These are phyloP conservation scores for Acanthamoeba triangularis DNA, from an alignment of 208 protist genomes.

Conservation along the genomic window DNA sequence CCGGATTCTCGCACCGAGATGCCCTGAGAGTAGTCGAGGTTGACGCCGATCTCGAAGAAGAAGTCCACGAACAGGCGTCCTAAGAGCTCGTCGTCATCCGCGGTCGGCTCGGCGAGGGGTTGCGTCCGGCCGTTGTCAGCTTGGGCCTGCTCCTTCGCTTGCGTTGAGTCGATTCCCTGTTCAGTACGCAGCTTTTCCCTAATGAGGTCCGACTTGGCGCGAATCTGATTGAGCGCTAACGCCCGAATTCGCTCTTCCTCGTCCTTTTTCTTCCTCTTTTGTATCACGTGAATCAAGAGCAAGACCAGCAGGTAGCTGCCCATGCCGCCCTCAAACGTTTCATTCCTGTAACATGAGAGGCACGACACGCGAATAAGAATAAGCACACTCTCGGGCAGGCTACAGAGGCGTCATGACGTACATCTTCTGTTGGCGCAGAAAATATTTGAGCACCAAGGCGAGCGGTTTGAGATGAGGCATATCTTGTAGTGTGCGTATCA, in stretches of 20 bases:
- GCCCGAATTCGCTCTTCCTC: conserved; percentile 4
- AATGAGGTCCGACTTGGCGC: background rate
- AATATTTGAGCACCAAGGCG: conserved; percentile 30
- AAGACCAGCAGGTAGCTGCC: conserved; percentile 48
- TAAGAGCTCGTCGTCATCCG: conserved; percentile 9
- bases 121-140: background rate
- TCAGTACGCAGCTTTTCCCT: background rate
- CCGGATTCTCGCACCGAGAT: conserved; percentile 10
- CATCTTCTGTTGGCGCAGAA: conserved; percentile 49
- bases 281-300: conserved; percentile 36
- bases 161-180: background rate
- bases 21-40: background rate
- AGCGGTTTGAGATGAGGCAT: conserved; percentile 21
- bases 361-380: background rate
- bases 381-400: background rate
- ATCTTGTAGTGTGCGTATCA: background rate
- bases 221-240: background rate
- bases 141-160: background rate
- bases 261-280: background rate
- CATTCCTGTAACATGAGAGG: background rate
- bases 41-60: background rate
- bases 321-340: conserved; percentile 41
- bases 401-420: background rate
- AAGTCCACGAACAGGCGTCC: conserved; percentile 26
- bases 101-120: background rate